Evolutionary conservation across 805 yeast genomes (phyloP), one percentile per base, ranked within the genome.

Genomic region (Vanderwaltozyma verrucispora): DNA sequence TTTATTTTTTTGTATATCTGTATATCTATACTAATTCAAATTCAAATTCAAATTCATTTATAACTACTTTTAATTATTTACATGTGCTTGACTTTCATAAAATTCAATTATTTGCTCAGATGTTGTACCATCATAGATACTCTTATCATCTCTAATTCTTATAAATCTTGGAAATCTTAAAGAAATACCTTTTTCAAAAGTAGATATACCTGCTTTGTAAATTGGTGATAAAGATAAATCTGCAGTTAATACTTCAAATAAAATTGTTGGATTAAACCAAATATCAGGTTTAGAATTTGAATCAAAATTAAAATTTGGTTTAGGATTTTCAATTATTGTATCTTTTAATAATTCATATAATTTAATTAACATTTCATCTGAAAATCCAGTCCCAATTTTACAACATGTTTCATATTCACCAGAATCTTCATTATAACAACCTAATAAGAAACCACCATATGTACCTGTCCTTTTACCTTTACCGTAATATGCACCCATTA

Each of bases 381-480:
- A 75, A 54, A 92, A 92, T 0, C 98, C 98, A 1, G 98, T 92
- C 33, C 98, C 98, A 38, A 94, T 88, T 58, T 92, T 92, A 64
- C 98, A 92, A 30, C 94, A 80, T 0, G 96, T 83, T 59, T 92
- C 97, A 56, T 74, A 86, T 51, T 88, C 96, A 17, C 94, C 97
- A 0, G 86, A 74, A 40, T 89, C 96, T 39, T 77, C 77, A 52
- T 92, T 92, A 54, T 86, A 89, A 23, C 94, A 80, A 0, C 95
- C 97, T 35, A 92, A 66, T 28, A 92, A 60, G 53, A 88, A 92
- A 2, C 97, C 98, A 36, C 98, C 98, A 57, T 89, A 92, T 43
- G 81, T 72, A 10, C 95, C 95, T 0, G 97, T 88, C 54, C 98
- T 74, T 60, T 89, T 92, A 31, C 98, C 98, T 41, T 77, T 77